phyloP scores from a whole-genome alignment of 305 asterid genomes.

The Fraxinus latifolia region DNA sequence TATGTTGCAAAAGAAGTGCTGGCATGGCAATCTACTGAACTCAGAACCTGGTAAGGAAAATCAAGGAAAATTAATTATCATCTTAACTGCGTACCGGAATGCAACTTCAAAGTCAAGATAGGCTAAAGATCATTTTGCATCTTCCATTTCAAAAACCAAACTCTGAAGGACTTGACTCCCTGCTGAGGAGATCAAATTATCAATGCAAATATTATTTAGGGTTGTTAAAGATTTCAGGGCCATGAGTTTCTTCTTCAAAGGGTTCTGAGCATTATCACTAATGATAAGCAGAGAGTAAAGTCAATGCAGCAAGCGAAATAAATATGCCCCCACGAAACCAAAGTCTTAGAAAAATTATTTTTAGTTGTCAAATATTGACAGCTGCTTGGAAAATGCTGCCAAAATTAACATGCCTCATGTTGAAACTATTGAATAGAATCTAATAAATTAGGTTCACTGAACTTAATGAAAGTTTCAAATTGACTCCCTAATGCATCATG shows the following conservation, averaged over 20 bases:
- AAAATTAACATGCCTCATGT: neutral
- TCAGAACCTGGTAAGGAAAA: slow-evolving; percentile 58
- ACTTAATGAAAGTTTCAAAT: neutral
- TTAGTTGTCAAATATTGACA: neutral
- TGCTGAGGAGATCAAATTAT: neutral
- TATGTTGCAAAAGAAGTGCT: slow-evolving; percentile 67
- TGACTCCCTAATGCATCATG: neutral
- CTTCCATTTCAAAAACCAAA: neutral
- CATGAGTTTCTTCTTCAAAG: neutral
- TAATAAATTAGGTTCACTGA: neutral
- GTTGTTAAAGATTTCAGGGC: neutral
- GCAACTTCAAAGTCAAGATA: slow-evolving; percentile 9
- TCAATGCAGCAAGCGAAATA: neutral
- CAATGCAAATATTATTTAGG: neutral
- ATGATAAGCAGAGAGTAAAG: neutral
- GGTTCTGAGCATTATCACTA: neutral
- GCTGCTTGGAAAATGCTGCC: neutral
- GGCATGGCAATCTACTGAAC: slow-evolving; percentile 73
- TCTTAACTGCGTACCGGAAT: neutral
- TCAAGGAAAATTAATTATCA: slow-evolving; percentile 9
- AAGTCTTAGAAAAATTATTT: neutral
- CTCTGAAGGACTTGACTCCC: neutral
- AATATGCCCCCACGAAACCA: neutral
- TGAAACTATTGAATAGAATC: neutral
- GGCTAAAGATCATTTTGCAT: neutral